Conservation (phyloP, 495 filamentous ascomycete species). For the Podospora anserina region DNA sequence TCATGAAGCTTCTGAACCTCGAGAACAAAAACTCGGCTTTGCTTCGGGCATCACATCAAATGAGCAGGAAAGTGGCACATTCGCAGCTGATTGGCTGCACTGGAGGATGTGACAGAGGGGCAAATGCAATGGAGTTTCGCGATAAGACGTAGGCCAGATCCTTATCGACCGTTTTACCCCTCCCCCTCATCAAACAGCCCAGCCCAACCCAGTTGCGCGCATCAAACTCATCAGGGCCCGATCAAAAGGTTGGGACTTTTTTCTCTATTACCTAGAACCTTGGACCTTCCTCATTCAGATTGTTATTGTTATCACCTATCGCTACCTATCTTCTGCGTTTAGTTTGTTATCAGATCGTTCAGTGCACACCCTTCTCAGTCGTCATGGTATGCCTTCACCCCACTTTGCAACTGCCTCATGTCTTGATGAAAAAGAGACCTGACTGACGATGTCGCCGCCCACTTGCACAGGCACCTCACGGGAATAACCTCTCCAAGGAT, state of each 20-base stretch:
- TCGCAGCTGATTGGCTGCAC: neutral
- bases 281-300: neutral
- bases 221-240: conserved; percentile 3
- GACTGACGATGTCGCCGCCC: too few relatives aligned
- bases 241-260: neutral
- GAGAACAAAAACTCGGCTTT: neutral
- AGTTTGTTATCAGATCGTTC: neutral
- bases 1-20: neutral
- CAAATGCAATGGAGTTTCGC: conserved; percentile 19
- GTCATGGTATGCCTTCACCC: neutral
- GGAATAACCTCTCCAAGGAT: conserved; percentile 75
- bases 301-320: neutral
- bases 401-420: neutral
- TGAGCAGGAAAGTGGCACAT: neutral
- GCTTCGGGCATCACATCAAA: conserved; percentile 6
- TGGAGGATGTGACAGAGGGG: conserved; percentile 2
- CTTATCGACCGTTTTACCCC: conserved; percentile 10
- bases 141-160: neutral
- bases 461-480: conserved; percentile 36
- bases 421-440: neutral
- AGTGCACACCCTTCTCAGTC: neutral
- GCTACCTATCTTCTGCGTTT: neutral
- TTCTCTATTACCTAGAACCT: neutral
- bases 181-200: conserved; percentile 11
- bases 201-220: neutral